Evolutionary conservation across 2,329 filamentous ascomycete genomes (phyloP).

Genomic region (Intubia oerlemansii): DNA sequence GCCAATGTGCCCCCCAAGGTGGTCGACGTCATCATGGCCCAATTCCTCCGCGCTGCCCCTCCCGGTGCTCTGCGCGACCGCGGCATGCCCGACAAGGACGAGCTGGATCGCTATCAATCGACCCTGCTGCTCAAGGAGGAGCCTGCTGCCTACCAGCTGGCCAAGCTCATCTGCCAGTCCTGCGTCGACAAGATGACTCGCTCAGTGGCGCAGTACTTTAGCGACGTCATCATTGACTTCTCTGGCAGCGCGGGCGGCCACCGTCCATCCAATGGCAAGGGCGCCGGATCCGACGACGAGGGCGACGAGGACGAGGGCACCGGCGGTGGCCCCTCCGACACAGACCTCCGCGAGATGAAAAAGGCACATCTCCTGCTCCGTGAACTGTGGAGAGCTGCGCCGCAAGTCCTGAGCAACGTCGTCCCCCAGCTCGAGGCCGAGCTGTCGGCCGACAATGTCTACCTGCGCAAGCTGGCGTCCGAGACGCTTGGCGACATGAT

Average conservation of each 20-base stretch:
- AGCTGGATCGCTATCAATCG: constrained; percentile 54
- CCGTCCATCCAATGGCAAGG: constrained; percentile 2
- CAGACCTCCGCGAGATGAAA: constrained; percentile 67
- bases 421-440: constrained; percentile 87
- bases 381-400: constrained; percentile 84
- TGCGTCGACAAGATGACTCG: constrained; percentile 88
- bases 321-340: constrained; percentile 49
- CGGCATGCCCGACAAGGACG: constrained; percentile 20
- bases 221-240: constrained; percentile 83
- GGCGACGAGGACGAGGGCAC: constrained; percentile 38
- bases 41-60: constrained; percentile 78
- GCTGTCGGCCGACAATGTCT: constrained; percentile 70
- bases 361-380: constrained; percentile 80
- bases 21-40: constrained; percentile 82
- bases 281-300: constrained; percentile 18
- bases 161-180: constrained; percentile 76
- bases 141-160: constrained; percentile 88
- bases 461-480: constrained; percentile 70
- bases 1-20: constrained; percentile 57
- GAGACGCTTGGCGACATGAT: constrained; percentile 92
- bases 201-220: constrained; percentile 90
- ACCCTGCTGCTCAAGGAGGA: constrained; percentile 73
- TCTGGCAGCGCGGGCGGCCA: constrained; percentile 36
- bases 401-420: constrained; percentile 75
- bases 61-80: constrained; percentile 39